phyloP scores from a whole-genome alignment of 768 basidiomycete species.

The Mycena epipterygia region DNA sequence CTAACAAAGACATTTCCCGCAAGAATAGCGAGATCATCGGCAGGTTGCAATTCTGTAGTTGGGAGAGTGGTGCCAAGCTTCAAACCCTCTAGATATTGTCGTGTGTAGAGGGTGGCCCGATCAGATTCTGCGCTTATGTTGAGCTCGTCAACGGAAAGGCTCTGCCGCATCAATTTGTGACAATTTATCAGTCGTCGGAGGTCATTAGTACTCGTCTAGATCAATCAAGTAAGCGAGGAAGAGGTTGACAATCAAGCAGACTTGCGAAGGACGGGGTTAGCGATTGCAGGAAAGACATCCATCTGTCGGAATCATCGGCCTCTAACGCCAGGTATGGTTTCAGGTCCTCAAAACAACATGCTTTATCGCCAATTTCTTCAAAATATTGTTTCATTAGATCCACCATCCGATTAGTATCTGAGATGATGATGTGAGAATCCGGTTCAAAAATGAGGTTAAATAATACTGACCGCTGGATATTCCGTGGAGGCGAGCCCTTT shows the following conservation, averaged over 20 bases:
- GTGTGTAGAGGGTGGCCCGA: slow-evolving; percentile 65
- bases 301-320: slow-evolving; percentile 60
- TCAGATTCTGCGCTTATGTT: slow-evolving; percentile 69
- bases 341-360: slow-evolving; percentile 91
- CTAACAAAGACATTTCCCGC: slow-evolving; percentile 77
- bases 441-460: not conserved
- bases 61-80: slow-evolving; percentile 76
- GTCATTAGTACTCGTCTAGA: slow-evolving; percentile 63
- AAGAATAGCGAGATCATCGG: slow-evolving; percentile 86
- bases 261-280: slow-evolving; percentile 65
- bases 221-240: slow-evolving; percentile 14
- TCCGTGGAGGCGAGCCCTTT: slow-evolving; percentile 63
- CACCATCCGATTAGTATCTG: slow-evolving; percentile 62
- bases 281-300: slow-evolving; percentile 67
- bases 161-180: slow-evolving; percentile 79
- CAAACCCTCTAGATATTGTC: slow-evolving; percentile 77
- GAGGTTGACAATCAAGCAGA: slow-evolving; percentile 19
- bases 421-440: not conserved
- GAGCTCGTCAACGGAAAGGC: slow-evolving; percentile 62
- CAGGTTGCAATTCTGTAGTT: slow-evolving; percentile 86
- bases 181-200: slow-evolving; percentile 81
- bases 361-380: slow-evolving; percentile 79
- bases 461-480: slow-evolving; percentile 59
- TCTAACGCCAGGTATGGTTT: slow-evolving; percentile 71
- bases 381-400: slow-evolving; percentile 77